Evolutionary conservation across 1,139 yeast species (phyloP).

Genomic region (Debaryomyces fabryi): DNA sequence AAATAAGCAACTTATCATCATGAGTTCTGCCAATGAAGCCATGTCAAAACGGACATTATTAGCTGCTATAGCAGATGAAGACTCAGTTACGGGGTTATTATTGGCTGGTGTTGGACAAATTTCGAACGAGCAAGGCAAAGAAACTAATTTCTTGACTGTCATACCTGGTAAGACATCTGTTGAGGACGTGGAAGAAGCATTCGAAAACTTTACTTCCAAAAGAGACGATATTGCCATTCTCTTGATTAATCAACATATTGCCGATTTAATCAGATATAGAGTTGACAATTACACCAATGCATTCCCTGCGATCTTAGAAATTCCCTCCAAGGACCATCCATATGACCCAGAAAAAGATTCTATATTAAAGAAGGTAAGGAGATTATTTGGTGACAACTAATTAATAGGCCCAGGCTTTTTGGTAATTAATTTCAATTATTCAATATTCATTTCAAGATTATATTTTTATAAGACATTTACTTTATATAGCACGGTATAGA

Average conservation of each 20-base stretch:
- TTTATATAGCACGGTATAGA: slow-evolving; percentile 5
- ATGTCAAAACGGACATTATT: slow-evolving; percentile 72
- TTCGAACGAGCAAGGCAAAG: slow-evolving; percentile 60
- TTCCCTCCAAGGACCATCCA: slow-evolving; percentile 98
- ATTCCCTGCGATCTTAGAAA: slow-evolving; percentile 94
- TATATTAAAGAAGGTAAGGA: slow-evolving; percentile 88
- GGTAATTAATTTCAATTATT: slow-evolving; percentile 3
- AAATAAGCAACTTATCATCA: slow-evolving; percentile 10
- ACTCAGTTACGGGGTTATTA: slow-evolving; percentile 92
- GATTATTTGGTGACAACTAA: slow-evolving; percentile 76
- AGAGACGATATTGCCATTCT: slow-evolving; percentile 93
- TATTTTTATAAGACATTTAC: not conserved
- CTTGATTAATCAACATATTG: slow-evolving; percentile 91
- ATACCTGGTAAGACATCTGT: slow-evolving; percentile 77
- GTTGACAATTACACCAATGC: slow-evolving; percentile 88
- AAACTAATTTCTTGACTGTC: slow-evolving; percentile 80
- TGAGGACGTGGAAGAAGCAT: slow-evolving; percentile 75
- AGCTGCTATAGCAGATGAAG: slow-evolving; percentile 97
- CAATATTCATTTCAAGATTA: slow-evolving; percentile 10
- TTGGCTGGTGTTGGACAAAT: slow-evolving; percentile 97
- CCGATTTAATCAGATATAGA: slow-evolving; percentile 81
- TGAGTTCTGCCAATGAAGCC: slow-evolving; percentile 38
- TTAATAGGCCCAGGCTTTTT: not conserved
- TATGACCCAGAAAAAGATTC: slow-evolving; percentile 98
- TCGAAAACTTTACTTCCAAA: slow-evolving; percentile 69